Percentiles rank a stretch among this genome's conserved stretches.
phyloP scores from a whole-genome alignment of 495 filamentous ascomycete species.

The Talaromyces stipitatus region DNA sequence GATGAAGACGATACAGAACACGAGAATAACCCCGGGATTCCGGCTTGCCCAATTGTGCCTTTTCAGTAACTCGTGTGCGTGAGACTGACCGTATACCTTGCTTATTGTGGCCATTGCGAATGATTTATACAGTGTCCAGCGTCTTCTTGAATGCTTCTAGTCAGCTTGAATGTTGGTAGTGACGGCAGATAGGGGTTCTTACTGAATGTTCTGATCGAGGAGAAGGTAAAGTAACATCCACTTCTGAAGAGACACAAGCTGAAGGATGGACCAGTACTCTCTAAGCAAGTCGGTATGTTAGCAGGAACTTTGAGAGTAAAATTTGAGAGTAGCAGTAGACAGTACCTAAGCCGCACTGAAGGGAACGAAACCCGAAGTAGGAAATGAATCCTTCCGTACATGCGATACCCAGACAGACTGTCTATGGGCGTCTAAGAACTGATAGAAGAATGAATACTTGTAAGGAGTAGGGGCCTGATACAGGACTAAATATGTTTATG shows the following conservation, averaged over 20 bases:
- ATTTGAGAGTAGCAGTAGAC: not conserved
- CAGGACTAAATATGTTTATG: not conserved
- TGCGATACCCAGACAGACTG: not conserved
- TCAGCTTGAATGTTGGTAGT: not conserved
- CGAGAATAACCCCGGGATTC: slow-evolving; percentile 46
- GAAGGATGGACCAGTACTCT: not conserved
- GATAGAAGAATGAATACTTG: not conserved
- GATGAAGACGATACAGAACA: slow-evolving; percentile 46
- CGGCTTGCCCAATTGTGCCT: slow-evolving; percentile 41
- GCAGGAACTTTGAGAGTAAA: not conserved
- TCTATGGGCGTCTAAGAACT: not conserved
- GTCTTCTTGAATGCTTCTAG: not conserved
- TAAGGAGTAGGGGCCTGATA: not conserved
- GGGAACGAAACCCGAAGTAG: slow-evolving; percentile 4
- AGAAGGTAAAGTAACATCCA: not conserved
- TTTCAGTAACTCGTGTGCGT: slow-evolving; percentile 14
- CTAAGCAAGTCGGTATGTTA: not conserved
- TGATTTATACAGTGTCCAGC: not conserved
- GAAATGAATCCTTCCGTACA: slow-evolving; percentile 4
- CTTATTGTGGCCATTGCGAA: slow-evolving; percentile 31
- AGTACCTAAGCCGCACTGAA: not conserved
- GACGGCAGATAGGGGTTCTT: not conserved
- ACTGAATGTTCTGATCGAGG: not conserved
- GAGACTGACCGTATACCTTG: slow-evolving; percentile 15
- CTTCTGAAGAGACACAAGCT: not conserved